Evolutionary conservation across 768 basidiomycete genomes (phyloP).

Genomic region (Trametopsis cervina): DNA sequence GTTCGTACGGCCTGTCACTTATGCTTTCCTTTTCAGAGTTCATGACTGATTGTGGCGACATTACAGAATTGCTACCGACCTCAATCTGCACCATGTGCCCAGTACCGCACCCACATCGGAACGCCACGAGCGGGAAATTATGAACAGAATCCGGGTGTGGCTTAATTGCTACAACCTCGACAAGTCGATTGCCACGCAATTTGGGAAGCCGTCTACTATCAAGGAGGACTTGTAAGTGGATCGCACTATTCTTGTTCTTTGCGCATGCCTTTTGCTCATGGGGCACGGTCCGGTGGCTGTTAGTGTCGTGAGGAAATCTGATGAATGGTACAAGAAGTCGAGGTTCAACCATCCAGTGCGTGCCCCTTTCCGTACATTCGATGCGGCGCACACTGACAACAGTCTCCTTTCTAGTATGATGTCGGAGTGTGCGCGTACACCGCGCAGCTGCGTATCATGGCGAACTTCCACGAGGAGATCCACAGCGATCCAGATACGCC

Average conservation of each 20-base stretch:
- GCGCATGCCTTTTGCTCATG: too few species aligned
- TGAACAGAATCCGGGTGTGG: conserved; percentile 86
- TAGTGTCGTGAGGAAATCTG: conserved; percentile 62
- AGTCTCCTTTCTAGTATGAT: conserved; percentile 44
- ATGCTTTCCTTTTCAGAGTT: background rate
- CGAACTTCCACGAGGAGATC: conserved; percentile 70
- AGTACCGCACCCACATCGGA: conserved; percentile 69
- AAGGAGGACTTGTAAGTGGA: conserved; percentile 69
- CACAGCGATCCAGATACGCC: conserved; percentile 65
- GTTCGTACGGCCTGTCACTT: conserved; percentile 34
- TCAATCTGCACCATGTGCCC: conserved; percentile 77
- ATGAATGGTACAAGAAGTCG: conserved; percentile 71
- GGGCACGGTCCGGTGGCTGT: background rate
- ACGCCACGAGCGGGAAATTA: conserved; percentile 70
- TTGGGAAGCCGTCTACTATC: conserved; percentile 85
- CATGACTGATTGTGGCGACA: background rate
- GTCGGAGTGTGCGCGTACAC: conserved; percentile 73
- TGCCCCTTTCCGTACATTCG: too few species aligned
- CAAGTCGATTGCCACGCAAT: conserved; percentile 80
- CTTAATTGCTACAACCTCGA: conserved; percentile 88
- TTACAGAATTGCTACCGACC: conserved; percentile 80
- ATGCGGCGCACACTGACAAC: too few species aligned
- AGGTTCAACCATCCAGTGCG: conserved; percentile 55
- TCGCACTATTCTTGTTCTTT: background rate
- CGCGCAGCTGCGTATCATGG: conserved; percentile 59